phyloP scores from a whole-genome alignment of 2,329 filamentous ascomycete genomes.

The Monosporascus sp. region DNA sequence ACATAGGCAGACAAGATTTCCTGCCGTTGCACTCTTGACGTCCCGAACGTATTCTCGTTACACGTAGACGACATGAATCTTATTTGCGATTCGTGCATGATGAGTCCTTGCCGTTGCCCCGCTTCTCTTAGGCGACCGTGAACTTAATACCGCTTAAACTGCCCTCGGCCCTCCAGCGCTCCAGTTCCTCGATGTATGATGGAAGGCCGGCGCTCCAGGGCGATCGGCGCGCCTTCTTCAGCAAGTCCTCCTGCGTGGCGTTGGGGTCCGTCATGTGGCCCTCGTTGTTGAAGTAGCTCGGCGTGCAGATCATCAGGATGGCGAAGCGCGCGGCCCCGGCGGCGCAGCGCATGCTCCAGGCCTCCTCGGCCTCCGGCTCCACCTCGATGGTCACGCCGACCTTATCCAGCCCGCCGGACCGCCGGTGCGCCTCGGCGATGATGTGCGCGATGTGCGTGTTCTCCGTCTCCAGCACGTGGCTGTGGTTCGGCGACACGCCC shows the following conservation, averaged over 20 bases:
- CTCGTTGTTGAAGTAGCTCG: slow-evolving; percentile 47
- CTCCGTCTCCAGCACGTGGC: slow-evolving; percentile 14
- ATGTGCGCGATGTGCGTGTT: slow-evolving; percentile 22
- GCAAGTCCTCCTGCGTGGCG: slow-evolving; percentile 20
- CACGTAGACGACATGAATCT: too few species aligned
- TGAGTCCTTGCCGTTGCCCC: too few species aligned
- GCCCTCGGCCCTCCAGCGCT: slow-evolving; percentile 26
- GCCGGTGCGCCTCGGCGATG: slow-evolving; percentile 28
- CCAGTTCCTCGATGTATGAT: slow-evolving; percentile 22
- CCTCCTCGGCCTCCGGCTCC: slow-evolving; percentile 39
- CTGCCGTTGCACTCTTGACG: too few species aligned
- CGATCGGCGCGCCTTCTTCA: slow-evolving; percentile 26
- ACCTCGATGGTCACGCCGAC: slow-evolving; percentile 34
- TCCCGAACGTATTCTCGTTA: too few species aligned
- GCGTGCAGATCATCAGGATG: slow-evolving; percentile 44
- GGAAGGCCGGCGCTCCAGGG: slow-evolving; percentile 28
- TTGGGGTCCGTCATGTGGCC: slow-evolving; percentile 23
- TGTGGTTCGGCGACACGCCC: slow-evolving; percentile 22
- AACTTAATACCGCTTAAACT: slow-evolving; percentile 19
- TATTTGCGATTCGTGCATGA: too few species aligned
- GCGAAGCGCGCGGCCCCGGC: slow-evolving; percentile 33
- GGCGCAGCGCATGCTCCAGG: slow-evolving; percentile 36
- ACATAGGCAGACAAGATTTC: too few species aligned
- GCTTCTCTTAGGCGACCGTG: slow-evolving; percentile 6
- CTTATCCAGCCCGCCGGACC: slow-evolving; percentile 14